Evolutionary conservation across 2,329 filamentous ascomycete genomes (phyloP).

Genomic region (Aspergillus tanneri): DNA sequence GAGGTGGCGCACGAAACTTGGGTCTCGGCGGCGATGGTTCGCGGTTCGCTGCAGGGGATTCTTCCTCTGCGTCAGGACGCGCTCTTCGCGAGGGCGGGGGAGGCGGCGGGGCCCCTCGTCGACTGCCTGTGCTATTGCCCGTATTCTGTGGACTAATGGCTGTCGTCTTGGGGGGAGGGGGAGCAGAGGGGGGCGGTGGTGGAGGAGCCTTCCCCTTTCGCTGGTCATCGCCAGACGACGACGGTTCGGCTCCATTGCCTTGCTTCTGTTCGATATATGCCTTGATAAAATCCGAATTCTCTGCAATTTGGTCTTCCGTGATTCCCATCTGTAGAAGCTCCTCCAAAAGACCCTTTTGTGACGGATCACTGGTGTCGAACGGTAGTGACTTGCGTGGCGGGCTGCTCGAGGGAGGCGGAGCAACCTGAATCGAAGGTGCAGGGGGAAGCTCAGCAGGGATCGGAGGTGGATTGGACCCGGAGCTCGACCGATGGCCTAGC

Average conservation of each 20-base stretch:
- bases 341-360: constrained; percentile 60
- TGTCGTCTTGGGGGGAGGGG: constrained; percentile 41
- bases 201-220: constrained; percentile 57
- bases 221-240: constrained; percentile 43
- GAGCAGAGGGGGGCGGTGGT: constrained; percentile 59
- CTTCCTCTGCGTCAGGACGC: constrained; percentile 53
- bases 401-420: constrained; percentile 37
- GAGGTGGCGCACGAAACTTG: constrained; percentile 80
- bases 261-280: constrained; percentile 65
- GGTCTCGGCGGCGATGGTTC: constrained; percentile 70
- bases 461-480: constrained; percentile 35
- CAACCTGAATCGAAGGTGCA: constrained; percentile 30
- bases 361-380: constrained; percentile 62
- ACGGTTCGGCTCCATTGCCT: constrained; percentile 48
- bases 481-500: constrained; percentile 51
- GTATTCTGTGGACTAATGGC: constrained; percentile 62
- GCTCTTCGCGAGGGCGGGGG: constrained; percentile 54
- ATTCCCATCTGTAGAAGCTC: constrained; percentile 65
- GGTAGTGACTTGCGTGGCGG: constrained; percentile 42
- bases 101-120: constrained; percentile 61
- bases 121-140: constrained; percentile 52
- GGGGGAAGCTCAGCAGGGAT: constrained; percentile 23
- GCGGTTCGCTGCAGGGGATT: constrained; percentile 61
- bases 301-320: constrained; percentile 65
- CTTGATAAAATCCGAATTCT: constrained; percentile 68